Evolutionary conservation across 768 basidiomycete species (phyloP), one percentile per base, ranked within the genome.

Genomic region (Mycena polygramma): DNA sequence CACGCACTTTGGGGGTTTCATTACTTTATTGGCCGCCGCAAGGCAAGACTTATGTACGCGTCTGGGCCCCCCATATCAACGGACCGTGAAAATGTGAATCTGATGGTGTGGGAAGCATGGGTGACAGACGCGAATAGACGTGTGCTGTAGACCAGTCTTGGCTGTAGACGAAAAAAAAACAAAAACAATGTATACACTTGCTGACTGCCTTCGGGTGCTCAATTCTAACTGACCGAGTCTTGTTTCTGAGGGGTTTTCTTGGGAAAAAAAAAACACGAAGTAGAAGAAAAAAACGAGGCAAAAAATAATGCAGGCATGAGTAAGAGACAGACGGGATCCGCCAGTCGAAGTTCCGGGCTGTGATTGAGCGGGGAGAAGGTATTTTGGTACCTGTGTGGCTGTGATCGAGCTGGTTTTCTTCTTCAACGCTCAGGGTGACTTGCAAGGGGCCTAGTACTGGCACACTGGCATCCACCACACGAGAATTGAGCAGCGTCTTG

Each of bases 361-460:
- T 41, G 11, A 41, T n/a, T 10, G 36, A 20, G 22, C 36, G 36
- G 37, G 36, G 15, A 37, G 54, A 57, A 39, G 14, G 6, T 10
- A n/a, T 39, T 22, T 24, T 57, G 22, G 55, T 57, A 39, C 55
- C 55, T 57, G 37, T 8, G 55, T 57, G 55, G 55, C 55, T 41
- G 55, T 57, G 39, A 41, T 22, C 35, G 8, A 26, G 22, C 6
- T 13, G 19, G 15, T 37, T 7, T 24, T 41, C n/a, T n/a, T 35
- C 20, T 22, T n/a, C n/a, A n/a, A 14, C 30, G 30, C 30, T 30
- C 30, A 17, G 45, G 19, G 45, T 7, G 45, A 20, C 13, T 46
- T 20, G 15, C 13, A 15, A 46, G 45, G 41, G 41, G 41, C 9
- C 41, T 41, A 15, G 41, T 15, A 41, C 15, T 41, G 41, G 41